Base-by-base conservation (phyloP, 805 yeast species). In the Kuraishia piskuri region DNA sequence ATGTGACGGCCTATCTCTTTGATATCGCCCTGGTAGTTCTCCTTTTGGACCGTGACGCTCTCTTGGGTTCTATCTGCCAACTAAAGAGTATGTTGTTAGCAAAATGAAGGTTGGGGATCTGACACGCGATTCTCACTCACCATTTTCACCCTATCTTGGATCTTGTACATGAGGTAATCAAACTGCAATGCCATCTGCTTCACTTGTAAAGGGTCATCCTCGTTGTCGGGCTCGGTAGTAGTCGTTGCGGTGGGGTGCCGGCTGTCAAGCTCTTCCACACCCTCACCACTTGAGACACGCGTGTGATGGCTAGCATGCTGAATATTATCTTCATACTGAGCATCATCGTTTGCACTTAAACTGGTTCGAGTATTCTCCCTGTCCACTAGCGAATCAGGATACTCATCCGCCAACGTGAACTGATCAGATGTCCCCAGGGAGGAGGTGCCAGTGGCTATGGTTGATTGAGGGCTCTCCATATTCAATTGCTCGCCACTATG, bases 111-210 rank as follows among this genome's bases (percentile, higher is more conserved):
- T 12, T 10, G 19, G 23, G 10, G n/a, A 45, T 21, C 8, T 14
- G 3, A 22, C 19, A 8, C 21, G 8, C 5, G 14, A 45, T 22
- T 40, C 55, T 77, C 75, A 7, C 81, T 73, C 22, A 83, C 64
- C 1, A 71, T 67, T 22, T 74, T 67, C 6, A 86, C 74, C 52
- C 76, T 74, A 56, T 82, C 87, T 49, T 76, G 75, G 51, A 87
- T 83, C 62, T 79, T 81, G 68, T 72, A 83, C 63, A 86, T 63
- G 45, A 87, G 65, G 59, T 84, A 83, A 59, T 87, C 92, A 62
- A 78, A 86, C 52, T 76, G 78, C 22, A 84, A 69, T 0, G 87
- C 79, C 47, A 87, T 68, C 53, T 77, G 74, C 59, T 80, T 78
- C 19, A 86, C 74, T 12, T 83, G 79, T 23, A 86, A 68, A 1